Evolutionary conservation across 2,329 filamentous ascomycete species (phyloP).

Genomic region (Ceratocystis albifundus): DNA sequence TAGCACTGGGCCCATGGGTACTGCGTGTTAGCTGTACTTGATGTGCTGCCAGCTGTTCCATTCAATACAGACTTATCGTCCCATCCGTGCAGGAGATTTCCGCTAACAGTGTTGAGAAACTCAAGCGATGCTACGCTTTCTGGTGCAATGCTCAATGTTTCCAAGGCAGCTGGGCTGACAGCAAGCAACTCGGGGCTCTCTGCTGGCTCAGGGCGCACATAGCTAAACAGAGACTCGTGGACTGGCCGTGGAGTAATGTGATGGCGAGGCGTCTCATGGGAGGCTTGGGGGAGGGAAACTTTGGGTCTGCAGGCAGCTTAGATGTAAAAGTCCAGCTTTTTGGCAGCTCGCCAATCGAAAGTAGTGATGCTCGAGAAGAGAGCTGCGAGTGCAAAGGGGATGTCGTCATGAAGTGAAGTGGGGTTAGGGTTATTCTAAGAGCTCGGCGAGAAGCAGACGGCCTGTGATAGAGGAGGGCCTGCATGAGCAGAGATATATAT

Average conservation of each 20-base stretch:
- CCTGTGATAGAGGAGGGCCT: background rate
- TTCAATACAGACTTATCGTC: constrained; percentile 44
- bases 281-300: constrained; percentile 71
- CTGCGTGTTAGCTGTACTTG: background rate
- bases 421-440: constrained; percentile 9
- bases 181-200: constrained; percentile 67
- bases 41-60: constrained; percentile 42
- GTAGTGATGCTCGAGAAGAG: background rate
- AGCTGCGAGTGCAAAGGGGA: background rate
- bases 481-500: background rate
- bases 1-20: constrained; percentile 99
- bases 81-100: constrained; percentile 73
- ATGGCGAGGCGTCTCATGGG: constrained; percentile 68
- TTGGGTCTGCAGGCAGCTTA: constrained; percentile 61
- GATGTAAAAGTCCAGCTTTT: constrained; percentile 55
- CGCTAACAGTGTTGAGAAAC: constrained; percentile 66
- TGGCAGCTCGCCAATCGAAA: constrained; percentile 43
- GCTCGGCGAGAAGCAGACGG: background rate
- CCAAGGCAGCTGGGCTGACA: constrained; percentile 66
- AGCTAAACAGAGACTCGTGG: constrained; percentile 76
- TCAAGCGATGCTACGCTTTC: constrained; percentile 59
- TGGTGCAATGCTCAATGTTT: constrained; percentile 62
- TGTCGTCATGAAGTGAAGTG: constrained; percentile 9
- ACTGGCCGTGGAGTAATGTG: constrained; percentile 72
- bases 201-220: constrained; percentile 67